Base-by-base conservation (phyloP, 2,329 filamentous ascomycete species). In the Aspergillus sp. region DNA sequence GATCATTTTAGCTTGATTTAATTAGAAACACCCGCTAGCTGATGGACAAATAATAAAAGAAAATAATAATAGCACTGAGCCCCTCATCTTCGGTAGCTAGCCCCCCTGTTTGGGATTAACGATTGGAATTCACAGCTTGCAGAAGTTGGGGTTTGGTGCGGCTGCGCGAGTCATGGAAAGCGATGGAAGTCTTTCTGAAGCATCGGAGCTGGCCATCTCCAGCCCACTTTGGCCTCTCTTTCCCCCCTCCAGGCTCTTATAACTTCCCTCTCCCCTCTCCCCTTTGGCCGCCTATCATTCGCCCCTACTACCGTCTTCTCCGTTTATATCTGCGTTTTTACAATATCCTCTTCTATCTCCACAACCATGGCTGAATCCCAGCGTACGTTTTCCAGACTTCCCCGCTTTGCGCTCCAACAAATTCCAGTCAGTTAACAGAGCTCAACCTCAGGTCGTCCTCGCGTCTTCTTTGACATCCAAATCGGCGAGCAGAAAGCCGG, bases 401-500 rank as follows among this genome's bases (percentile, higher is more conserved):
- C 56, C 55, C 59, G 63, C 60, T 66, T 66, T 65, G 70, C 66
- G 66, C 63, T 57, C 40, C 47, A 31, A 31, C 54, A 44, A 14
- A 21, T 39, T 54, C 19, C 40, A 27, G 56, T 58, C 49, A n/a
- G 56, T 48, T 61, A 21, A 61, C 51, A 24, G 41, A 27, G 44
- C 59, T 65, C 59, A 62, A 61, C 50, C 27, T 57, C 48, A 81
- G 81, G 82, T 74, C 89, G 90, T 70, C 86, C 86, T 73, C 88
- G 90, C 68, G 93, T 96, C 79, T 99, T 89, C 82, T 97, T 99
- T 76, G 93, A 98, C 80, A 88, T 99, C 73, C 82, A 87, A 61
- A 89, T 98, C 71, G 92, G 90, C 71, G 84, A 85, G 58, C 84
- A 86, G 68, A 79, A 85, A 44, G 84, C 86, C 60, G 93, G 92